Evolutionary conservation across 768 basidiomycete genomes (phyloP), one percentile per base, ranked within the genome.

Genomic region (Suillus hirtellus): DNA sequence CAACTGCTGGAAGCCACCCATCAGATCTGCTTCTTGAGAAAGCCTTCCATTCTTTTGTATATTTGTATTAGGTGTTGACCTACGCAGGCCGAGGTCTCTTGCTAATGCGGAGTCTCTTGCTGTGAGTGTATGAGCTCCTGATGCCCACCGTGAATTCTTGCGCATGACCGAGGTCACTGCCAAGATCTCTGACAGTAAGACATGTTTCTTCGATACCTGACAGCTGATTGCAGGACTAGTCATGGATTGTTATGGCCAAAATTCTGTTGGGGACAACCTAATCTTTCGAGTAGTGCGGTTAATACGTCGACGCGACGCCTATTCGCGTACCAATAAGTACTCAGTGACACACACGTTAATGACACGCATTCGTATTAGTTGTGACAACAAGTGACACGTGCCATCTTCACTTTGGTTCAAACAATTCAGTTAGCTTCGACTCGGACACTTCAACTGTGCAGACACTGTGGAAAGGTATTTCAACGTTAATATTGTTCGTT

Each of bases 61-160:
- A 60, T 75, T 75, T 46, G 78, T 73, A 55, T 78, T 80, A 12
- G 84, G 79, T 31, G 79, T 82, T 10, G 87, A 81, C 68, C 89
- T 83, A 58, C 90, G 82, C 52, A 92, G 83, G 35, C 92, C 92
- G 47, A 91, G 84, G 69, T 88, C 89, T 70, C 81, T 89, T 54
- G 90, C 90, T 46, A 94, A 77, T 2, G 86, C 83, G 21, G 88
- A 84, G 70, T 89, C 89, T 66, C 85, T 81, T 58, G 84, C 77
- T 49, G 82, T 81, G 69, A 86, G 81, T 31, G 84, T 84, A 70
- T 87, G 85, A 34, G 84, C 84, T 52, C 85, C 84, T 14, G 91
- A 87, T 19, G 96, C 91, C 96, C 96, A 98, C 50, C 97, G 87
- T 53, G 96, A 95, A 78, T 99, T 99, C 81, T 95, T 94, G 75